Evolutionary conservation across 306 rosid genomes (phyloP).

Genomic region (Acacia melanoxylon): DNA sequence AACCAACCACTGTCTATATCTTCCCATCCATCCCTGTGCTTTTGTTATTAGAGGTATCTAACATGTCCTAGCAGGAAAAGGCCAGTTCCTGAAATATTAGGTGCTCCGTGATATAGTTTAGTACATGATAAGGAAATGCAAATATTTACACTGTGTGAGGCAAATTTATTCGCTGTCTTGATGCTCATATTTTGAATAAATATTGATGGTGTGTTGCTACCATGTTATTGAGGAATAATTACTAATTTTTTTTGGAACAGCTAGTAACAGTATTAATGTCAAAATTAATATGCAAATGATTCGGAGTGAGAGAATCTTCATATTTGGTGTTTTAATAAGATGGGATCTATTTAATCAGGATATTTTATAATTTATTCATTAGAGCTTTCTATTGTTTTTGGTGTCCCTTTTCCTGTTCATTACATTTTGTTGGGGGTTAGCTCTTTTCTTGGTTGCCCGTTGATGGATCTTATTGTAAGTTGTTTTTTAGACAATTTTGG

Average conservation of each 20-base stretch:
- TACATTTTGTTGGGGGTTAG: too few species aligned
- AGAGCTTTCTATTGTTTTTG: too few species aligned
- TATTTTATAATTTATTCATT: too few species aligned
- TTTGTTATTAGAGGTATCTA: constrained; percentile 22
- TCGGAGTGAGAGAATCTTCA: neutral
- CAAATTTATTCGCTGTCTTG: constrained; percentile 3
- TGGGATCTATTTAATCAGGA: too few species aligned
- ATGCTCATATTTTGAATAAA: constrained; percentile 2
- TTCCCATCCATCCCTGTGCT: constrained; percentile 2
- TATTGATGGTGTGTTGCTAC: neutral
- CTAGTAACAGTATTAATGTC: neutral
- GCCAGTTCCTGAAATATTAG: constrained; percentile 1
- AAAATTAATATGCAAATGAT: neutral
- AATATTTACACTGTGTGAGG: constrained; percentile 1
- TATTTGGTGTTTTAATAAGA: neutral
- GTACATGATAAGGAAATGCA: neutral
- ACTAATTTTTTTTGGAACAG: neutral
- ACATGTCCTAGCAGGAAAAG: constrained; percentile 18
- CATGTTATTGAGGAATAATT: neutral
- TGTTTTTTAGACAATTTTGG: too few species aligned
- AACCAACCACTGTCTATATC: neutral
- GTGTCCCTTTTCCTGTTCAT: too few species aligned
- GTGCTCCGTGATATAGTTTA: neutral
- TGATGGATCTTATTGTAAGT: too few species aligned
- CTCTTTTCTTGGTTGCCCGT: too few species aligned